Percentiles rank a stretch among this genome's conserved stretches.
These are phyloP conservation scores for Suillus clintonianus DNA, from an alignment of 768 basidiomycete species.

Conservation along the genomic window DNA sequence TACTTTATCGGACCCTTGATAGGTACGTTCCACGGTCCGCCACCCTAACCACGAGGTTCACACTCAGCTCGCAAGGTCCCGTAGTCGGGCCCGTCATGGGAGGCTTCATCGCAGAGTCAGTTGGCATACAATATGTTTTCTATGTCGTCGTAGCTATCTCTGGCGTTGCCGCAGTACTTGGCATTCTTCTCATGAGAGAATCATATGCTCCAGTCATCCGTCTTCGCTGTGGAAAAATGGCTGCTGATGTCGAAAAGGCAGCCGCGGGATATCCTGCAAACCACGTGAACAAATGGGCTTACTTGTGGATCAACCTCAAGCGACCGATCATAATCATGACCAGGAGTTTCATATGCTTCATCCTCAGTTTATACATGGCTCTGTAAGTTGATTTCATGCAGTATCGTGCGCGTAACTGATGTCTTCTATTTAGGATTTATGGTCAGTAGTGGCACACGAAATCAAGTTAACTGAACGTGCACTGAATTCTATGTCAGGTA, in stretches of 20 bases:
- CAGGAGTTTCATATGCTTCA: conserved; percentile 67
- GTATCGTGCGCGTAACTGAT: not conserved
- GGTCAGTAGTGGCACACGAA: conserved; percentile 39
- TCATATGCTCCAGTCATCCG: not conserved
- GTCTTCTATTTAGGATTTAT: conserved; percentile 45
- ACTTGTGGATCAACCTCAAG: conserved; percentile 62
- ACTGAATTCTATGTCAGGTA: conserved; percentile 4
- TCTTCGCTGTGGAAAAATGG: conserved; percentile 21
- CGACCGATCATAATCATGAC: conserved; percentile 63
- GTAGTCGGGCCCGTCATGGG: conserved; percentile 58
- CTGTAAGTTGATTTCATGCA: conserved; percentile 45
- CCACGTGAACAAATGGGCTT: conserved; percentile 31
- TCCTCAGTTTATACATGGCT: conserved; percentile 71
- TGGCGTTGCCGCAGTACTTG: not conserved
- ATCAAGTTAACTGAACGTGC: not conserved
- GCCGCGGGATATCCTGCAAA: conserved; percentile 31
- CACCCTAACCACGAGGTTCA: not conserved
- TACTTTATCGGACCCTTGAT: conserved; percentile 66
- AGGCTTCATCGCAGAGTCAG: not conserved
- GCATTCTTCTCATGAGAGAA: not conserved
- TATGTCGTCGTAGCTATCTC: not conserved
- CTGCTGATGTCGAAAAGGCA: conserved; percentile 48
- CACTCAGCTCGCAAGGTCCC: conserved; percentile 32
- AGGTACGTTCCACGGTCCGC: conserved; percentile 30
- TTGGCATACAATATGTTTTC: not conserved